Conservation (phyloP, 306 rosid species). For the Cucumis cinereus region DNA sequence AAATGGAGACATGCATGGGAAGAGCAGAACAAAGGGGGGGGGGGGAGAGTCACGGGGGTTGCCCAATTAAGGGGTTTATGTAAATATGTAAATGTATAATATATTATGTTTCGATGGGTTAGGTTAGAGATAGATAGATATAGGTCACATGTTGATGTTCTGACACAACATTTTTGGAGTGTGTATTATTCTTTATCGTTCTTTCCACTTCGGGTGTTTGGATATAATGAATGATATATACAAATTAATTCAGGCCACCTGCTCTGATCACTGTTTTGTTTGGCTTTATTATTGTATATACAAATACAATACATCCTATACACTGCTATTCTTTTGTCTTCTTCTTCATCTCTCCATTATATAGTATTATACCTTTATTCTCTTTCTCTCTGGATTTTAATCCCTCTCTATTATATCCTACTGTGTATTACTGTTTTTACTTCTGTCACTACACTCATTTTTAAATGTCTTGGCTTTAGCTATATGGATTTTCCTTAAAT, state of each 20-base stretch:
- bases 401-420: not conserved
- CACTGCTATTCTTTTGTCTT: not conserved
- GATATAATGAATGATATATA: not conserved
- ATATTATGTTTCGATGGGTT: not conserved
- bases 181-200: slow-evolving; percentile 53
- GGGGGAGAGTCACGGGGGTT: not conserved
- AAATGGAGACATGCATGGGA: not conserved
- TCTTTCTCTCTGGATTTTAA: too few relatives aligned
- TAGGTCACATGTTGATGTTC: slow-evolving; percentile 57
- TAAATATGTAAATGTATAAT: not conserved
- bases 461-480: not conserved
- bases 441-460: not conserved
- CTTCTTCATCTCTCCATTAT: too few relatives aligned
- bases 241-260: slow-evolving; percentile 5
- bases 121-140: too few relatives aligned
- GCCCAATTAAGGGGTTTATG: not conserved
- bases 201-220: slow-evolving; percentile 11
- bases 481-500: not conserved
- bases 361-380: too few relatives aligned
- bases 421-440: not conserved
- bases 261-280: not conserved
- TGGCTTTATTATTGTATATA: too few relatives aligned
- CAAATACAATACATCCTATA: too few relatives aligned
- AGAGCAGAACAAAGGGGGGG: not conserved
- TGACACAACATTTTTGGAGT: slow-evolving; percentile 20